These are phyloP conservation scores for Zygosaccharomyces sapae DNA, from an alignment of 1,139 yeast genomes.

Conservation along the genomic window DNA sequence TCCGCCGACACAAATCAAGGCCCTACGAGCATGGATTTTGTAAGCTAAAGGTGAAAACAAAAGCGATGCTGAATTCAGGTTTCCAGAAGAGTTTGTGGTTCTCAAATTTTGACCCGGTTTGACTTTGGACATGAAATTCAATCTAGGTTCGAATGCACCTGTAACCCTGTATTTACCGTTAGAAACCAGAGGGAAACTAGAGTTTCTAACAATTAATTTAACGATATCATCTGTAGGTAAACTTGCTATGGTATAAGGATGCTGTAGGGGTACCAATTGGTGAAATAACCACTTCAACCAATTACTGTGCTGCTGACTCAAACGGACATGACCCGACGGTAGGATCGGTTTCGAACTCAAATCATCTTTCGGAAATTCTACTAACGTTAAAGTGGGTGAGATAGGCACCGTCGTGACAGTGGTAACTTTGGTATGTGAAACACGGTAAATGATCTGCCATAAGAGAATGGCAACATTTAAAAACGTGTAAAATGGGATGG, in stretches of 20 bases:
- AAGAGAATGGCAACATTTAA: slow-evolving; percentile 47
- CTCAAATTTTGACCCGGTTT: slow-evolving; percentile 2
- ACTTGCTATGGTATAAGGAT: slow-evolving; percentile 80
- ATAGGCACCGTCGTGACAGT: slow-evolving; percentile 42
- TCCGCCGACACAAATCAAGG: slow-evolving; percentile 73
- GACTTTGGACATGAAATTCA: slow-evolving; percentile 30
- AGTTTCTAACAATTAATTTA: slow-evolving; percentile 45
- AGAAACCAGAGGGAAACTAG: slow-evolving; percentile 53
- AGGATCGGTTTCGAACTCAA: slow-evolving; percentile 30
- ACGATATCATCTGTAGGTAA: slow-evolving; percentile 48
- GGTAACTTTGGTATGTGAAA: slow-evolving; percentile 37
- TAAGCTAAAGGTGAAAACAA: slow-evolving; percentile 38
- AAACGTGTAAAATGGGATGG: slow-evolving; percentile 48
- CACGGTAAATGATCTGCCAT: slow-evolving; percentile 41
- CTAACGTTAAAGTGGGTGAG: slow-evolving; percentile 44
- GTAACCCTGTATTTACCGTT: slow-evolving; percentile 55
- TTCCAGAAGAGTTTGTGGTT: slow-evolving; percentile 17
- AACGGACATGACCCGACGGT: slow-evolving; percentile 57
- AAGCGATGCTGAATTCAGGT: slow-evolving; percentile 27
- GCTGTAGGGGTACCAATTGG: slow-evolving; percentile 41
- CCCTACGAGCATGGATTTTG: slow-evolving; percentile 45
- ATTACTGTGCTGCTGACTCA: slow-evolving; percentile 36
- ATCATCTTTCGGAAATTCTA: slow-evolving; percentile 42
- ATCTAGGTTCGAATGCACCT: slow-evolving; percentile 66
- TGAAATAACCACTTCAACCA: slow-evolving; percentile 30